Conservation (phyloP, 2,329 filamentous ascomycete genomes). For the Metarhizium brunneum region DNA sequence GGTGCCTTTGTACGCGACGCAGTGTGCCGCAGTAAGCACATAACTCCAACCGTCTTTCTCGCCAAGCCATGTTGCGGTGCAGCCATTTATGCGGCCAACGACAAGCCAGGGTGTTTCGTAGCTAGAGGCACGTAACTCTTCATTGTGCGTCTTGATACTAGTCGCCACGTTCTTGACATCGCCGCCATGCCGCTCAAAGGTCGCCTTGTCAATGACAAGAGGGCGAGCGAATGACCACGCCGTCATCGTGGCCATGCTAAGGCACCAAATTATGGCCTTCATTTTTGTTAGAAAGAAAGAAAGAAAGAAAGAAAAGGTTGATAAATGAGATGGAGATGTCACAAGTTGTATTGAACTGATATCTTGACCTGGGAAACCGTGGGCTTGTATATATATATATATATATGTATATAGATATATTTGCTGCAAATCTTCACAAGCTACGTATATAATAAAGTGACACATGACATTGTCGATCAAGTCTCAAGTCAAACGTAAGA, state of each 20-base stretch:
- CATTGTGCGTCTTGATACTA: neutral
- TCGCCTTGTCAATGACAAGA: neutral
- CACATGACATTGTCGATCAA: too few relatives aligned
- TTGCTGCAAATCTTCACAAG: too few relatives aligned
- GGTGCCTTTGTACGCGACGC: neutral
- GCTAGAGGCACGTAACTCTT: neutral
- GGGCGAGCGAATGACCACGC: neutral
- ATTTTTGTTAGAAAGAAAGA: slow-evolving; percentile 4
- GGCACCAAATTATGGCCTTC: neutral
- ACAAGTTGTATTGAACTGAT: too few relatives aligned
- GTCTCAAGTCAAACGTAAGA: too few relatives aligned
- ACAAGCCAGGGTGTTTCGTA: neutral
- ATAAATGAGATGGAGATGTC: too few relatives aligned
- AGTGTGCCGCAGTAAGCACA: neutral
- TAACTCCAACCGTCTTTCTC: neutral
- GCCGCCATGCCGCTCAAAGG: neutral
- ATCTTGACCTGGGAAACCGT: too few relatives aligned
- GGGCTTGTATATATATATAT: too few relatives aligned
- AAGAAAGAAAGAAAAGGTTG: too few relatives aligned
- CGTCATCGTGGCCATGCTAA: neutral
- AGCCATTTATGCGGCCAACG: neutral
- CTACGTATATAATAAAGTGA: too few relatives aligned
- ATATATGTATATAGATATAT: too few relatives aligned
- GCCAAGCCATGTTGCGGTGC: neutral
- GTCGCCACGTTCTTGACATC: neutral